Evolutionary conservation across 2,329 filamentous ascomycete genomes (phyloP).

Genomic region (Bipolaris zeicola): DNA sequence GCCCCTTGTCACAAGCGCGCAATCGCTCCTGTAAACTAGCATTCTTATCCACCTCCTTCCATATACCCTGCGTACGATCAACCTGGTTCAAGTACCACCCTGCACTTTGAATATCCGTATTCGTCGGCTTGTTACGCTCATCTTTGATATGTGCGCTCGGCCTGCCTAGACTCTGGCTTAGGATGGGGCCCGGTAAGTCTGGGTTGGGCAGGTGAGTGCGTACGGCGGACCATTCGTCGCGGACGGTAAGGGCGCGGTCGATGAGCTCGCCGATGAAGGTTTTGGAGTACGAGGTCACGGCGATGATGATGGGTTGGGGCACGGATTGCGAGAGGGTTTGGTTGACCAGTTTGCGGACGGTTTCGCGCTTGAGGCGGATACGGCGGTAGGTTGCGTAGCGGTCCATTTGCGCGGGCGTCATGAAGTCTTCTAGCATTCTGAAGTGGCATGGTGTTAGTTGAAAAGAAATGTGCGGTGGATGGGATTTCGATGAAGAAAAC

Average conservation of each 20-base stretch:
- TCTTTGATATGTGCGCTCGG: conserved; percentile 40
- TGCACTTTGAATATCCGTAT: conserved; percentile 34
- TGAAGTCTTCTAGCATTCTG: conserved; percentile 65
- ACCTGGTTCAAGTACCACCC: conserved; percentile 35
- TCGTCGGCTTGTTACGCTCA: conserved; percentile 33
- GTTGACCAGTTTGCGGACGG: conserved; percentile 77
- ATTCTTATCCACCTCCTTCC: conserved; percentile 37
- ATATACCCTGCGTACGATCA: conserved; percentile 28
- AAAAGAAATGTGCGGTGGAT: too few species aligned
- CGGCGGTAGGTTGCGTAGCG: conserved; percentile 74
- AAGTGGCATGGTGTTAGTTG: too few species aligned
- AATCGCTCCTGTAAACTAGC: conserved; percentile 34
- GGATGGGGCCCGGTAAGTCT: conserved; percentile 32
- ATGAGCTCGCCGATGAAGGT: conserved; percentile 78
- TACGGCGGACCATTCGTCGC: conserved; percentile 71
- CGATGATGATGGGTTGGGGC: conserved; percentile 72
- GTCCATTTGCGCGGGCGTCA: conserved; percentile 69
- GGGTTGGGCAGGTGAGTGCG: conserved; percentile 43
- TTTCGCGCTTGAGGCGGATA: conserved; percentile 69
- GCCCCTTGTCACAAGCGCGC: conserved; percentile 53
- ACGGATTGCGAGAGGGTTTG: conserved; percentile 81
- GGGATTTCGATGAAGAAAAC: not conserved
- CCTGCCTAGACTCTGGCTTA: conserved; percentile 33
- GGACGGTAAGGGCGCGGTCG: conserved; percentile 71
- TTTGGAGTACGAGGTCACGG: conserved; percentile 78